Conservation (phyloP, 2,329 filamentous ascomycete genomes). For the Whalleya microplaca region DNA sequence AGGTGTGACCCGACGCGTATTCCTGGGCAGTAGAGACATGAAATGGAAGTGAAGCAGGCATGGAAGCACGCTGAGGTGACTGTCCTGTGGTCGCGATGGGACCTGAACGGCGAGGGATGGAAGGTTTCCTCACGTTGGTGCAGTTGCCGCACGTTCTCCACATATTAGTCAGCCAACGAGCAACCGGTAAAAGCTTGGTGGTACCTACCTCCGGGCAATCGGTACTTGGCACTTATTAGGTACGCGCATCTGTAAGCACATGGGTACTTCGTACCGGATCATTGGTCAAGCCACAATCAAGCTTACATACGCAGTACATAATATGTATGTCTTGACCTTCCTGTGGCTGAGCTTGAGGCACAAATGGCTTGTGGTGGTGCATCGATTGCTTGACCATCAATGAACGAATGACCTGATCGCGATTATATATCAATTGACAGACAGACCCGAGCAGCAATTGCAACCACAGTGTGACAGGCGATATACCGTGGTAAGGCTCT, state of each 20-base stretch:
- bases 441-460: slow-evolving; percentile 8
- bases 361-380: not conserved
- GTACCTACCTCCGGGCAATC: too few species aligned
- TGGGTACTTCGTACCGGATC: too few species aligned
- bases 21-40: slow-evolving; percentile 1
- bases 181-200: not conserved
- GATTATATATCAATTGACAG: slow-evolving; percentile 3
- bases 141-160: slow-evolving; percentile 4
- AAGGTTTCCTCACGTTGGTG: slow-evolving; percentile 23
- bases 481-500: slow-evolving; percentile 7
- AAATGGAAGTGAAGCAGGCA: slow-evolving; percentile 5
- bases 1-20: slow-evolving; percentile 25
- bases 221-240: too few species aligned
- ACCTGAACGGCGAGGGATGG: slow-evolving; percentile 11
- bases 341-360: not conserved
- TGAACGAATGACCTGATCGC: not conserved
- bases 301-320: too few species aligned
- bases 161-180: slow-evolving; percentile 16
- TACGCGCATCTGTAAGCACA: too few species aligned
- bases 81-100: slow-evolving; percentile 2
- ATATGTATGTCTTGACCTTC: too few species aligned
- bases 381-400: slow-evolving; percentile 8
- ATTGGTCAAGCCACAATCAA: not conserved
- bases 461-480: not conserved
- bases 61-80: slow-evolving; percentile 16